Base-by-base conservation (phyloP, 164 flowering plant species). In the Houttuynia cordata region DNA sequence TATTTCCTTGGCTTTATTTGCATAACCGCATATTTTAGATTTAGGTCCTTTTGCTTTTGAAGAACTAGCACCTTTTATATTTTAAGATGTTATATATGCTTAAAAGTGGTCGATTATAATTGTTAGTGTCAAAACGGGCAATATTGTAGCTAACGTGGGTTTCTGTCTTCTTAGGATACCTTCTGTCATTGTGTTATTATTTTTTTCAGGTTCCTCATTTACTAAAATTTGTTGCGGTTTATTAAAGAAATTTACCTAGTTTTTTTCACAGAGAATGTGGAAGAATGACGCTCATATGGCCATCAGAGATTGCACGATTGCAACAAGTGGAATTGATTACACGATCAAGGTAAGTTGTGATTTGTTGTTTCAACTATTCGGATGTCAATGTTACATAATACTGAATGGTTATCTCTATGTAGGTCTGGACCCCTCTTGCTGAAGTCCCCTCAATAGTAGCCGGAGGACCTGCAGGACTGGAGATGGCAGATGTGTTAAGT, bases 201-300 rank as follows among this genome's bases (percentile, higher is more conserved):
- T n/a, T n/a, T 34, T 10, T 37, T 57, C 20, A 37, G 39, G 37
- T 34, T 30, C 42, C 47, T 45, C 24, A 34, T 17, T 17, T 57
- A 6, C 2, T 12, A 34, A 19, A 24, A 21, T 24, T 41, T 17
- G 4, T 45, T 64, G 17, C 8, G 21, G 40, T 22, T 15, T 14
- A 30, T 69, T 17, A 6, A 22, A 7, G 24, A 2, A 61, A 25
- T 41, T 25, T 62, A 20, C 24, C n/a, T n/a, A n/a, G 20, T 60
- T 15, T 42, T 59, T 58, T 51, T 65, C 60, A 13, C 86, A 89
- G 98, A 65, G 98, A 60, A 81, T 82, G 68, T 93, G 98, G 97
- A 90, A 87, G 71, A 93, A 83, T 83, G 98, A 93, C 75, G 83
- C 65, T 57, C 80, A 89, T 76, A 86, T 93, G 92, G 94, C 97